These are phyloP conservation scores for Vaccinium macrocarpon DNA, from an alignment of 148 eudicot species.

Conservation along the genomic window DNA sequence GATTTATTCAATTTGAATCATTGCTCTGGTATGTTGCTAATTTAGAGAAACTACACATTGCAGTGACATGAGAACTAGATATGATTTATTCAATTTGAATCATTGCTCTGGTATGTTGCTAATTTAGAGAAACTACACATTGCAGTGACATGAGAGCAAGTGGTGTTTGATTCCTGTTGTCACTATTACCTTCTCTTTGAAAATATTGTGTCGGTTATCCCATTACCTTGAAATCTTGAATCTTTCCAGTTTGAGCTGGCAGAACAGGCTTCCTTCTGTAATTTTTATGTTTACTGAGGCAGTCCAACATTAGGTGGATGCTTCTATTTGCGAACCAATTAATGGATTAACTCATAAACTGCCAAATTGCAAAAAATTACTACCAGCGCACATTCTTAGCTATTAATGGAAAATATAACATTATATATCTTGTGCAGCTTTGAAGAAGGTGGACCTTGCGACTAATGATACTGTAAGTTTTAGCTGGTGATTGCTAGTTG, in stretches of 20 bases:
- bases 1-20: not conserved
- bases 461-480: slow-evolving; percentile 44
- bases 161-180: not conserved
- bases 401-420: not conserved
- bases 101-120: not conserved
- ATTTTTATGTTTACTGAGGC: not conserved
- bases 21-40: not conserved
- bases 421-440: slow-evolving; percentile 36
- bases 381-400: not conserved
- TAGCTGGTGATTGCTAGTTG: not conserved
- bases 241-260: not conserved
- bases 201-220: not conserved
- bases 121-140: not conserved
- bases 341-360: not conserved
- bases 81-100: not conserved
- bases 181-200: not conserved
- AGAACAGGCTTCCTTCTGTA: not conserved
- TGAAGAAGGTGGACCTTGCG: slow-evolving; percentile 33
- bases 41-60: not conserved
- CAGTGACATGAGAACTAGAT: not conserved
- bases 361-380: not conserved
- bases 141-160: not conserved
- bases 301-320: slow-evolving; percentile 5
- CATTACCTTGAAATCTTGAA: not conserved
- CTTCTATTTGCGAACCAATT: not conserved